Evolutionary conservation across 2,329 filamentous ascomycete species (phyloP), one percentile per base, ranked within the genome.

Genomic region (Botrytis aclada): DNA sequence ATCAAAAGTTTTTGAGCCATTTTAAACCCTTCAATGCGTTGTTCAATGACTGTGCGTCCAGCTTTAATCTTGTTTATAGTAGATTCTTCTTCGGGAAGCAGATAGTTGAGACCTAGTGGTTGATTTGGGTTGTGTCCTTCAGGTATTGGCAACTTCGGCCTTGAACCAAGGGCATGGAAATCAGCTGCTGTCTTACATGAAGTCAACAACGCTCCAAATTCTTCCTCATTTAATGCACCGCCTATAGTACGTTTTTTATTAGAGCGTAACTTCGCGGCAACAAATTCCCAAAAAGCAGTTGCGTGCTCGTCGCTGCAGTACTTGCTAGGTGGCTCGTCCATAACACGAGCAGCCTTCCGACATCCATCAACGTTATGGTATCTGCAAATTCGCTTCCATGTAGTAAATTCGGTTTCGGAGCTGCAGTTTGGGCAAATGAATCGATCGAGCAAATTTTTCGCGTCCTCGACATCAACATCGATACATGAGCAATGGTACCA

Each of bases 401-500:
- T 80, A 2, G 80, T 81, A 34, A 75, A 75, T 12, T 74, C 72
- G 1, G 70, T 74, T 25, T 75, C 74, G 2, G 74, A 78, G 29
- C 74, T 74, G 63, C 80, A 81, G 34, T 78, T 78, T 25, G 75
- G 74, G 70, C 80, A 81, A 64, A 80, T 78, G 61, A 78, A 81
- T 14, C 76, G 76, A 73, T 80, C 79, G n/a, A 80, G 74, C 20
- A 81, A 75, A 54, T 79, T 76, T 56, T 76, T 78, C 32, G 79
- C 77, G 67, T 80, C 79, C 2, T 75, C 75, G 22, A 78, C 77
- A 39, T 78, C 73, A 45, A 81, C 76, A 51, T 75, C 72, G 54
- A 81, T 74, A 54, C 80, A 81, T 22, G 76, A 77, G 70, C 78
- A 80, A 69, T 81, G 80, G 65, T 79, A 81, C 80, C 80, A 81